Base-by-base conservation (phyloP, 768 basidiomycete species). In the Infundibulicybe gibba region DNA sequence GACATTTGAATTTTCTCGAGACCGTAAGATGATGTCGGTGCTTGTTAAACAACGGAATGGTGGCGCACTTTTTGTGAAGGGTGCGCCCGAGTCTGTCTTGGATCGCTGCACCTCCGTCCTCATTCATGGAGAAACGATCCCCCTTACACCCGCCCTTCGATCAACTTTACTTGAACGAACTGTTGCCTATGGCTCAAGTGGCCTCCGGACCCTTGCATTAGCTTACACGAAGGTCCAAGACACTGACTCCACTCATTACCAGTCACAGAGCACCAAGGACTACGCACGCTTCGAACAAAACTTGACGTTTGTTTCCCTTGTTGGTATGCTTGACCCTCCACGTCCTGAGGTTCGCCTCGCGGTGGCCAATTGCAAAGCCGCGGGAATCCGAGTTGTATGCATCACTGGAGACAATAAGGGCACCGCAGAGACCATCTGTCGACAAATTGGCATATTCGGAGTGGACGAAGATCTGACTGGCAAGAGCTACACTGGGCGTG, bases 11-110 rank as follows among this genome's bases (percentile, higher is more conserved):
- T 98, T 99, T 68, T 91, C 94, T 16, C 85, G 95, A 15, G 95
- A 98, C 67, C 87, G 95, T 61, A 99, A 97, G 71, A 95, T 94
- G 83, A 98, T 98, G 95, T 97, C 95, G 16, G 94, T 97, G 43
- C 81, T 98, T 43, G 89, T 91, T 33, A 79, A 71, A 50, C 75
- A 82, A 46, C 79, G 82, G 47, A 78, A 77, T 1, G 66, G 65
- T 4, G 89, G 90, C n/a, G 78, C 87, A 6, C 75, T 98, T 5
- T 88, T 94, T 61, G 93, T 87, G 63, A 98, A 98, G 66, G 95
- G 95, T 32, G 95, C 95, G 2, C 95, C 95, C 6, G 95, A 99
- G 70, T 88, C 90, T 17, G 86, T 99, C 33, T 72, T 99, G 49
- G 94, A 97, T 42, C 82, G 90, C 37, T 97, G 94, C 66, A 81